These are phyloP conservation scores for Phialophora chinensis DNA, from an alignment of 2,329 filamentous ascomycete genomes.

Conservation along the genomic window DNA sequence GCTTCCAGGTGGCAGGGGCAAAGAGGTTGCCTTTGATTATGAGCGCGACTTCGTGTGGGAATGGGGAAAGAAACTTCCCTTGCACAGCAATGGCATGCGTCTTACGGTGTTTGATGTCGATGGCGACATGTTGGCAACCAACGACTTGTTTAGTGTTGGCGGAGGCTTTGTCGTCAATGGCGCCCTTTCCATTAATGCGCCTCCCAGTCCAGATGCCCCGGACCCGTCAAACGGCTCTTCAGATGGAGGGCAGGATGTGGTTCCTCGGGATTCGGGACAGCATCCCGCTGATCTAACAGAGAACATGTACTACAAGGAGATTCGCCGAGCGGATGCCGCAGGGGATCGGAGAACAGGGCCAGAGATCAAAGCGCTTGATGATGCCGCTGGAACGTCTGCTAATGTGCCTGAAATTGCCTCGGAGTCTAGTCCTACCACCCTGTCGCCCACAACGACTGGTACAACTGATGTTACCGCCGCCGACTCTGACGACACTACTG, in stretches of 20 bases:
- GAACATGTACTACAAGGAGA: constrained; percentile 35
- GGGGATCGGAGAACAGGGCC: constrained; percentile 24
- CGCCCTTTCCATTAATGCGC: constrained; percentile 14
- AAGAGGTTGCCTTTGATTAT: constrained; percentile 35
- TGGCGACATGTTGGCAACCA: constrained; percentile 33
- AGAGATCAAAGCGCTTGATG: constrained; percentile 10
- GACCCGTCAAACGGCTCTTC: constrained; percentile 1
- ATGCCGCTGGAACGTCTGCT: neutral
- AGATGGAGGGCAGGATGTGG: neutral
- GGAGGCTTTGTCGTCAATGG: constrained; percentile 37
- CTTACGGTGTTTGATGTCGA: constrained; percentile 32
- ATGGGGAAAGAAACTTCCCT: constrained; percentile 32
- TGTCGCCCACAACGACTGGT: neutral
- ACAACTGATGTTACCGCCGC: neutral
- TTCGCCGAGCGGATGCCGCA: constrained; percentile 23
- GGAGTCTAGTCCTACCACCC: neutral
- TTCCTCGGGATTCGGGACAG: constrained; percentile 17
- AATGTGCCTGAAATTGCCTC: neutral
- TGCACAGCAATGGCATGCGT: constrained; percentile 35
- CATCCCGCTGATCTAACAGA: constrained; percentile 30
- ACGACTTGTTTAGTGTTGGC: constrained; percentile 35
- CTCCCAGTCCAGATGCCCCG: neutral
- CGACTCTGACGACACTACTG: neutral
- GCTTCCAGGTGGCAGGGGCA: constrained; percentile 20
- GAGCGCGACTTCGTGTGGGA: constrained; percentile 35